Percentiles rank a stretch among this genome's conserved stretches.
phyloP scores from a whole-genome alignment of 352 stramenopile genomes.

The Phytopythium boreale region DNA sequence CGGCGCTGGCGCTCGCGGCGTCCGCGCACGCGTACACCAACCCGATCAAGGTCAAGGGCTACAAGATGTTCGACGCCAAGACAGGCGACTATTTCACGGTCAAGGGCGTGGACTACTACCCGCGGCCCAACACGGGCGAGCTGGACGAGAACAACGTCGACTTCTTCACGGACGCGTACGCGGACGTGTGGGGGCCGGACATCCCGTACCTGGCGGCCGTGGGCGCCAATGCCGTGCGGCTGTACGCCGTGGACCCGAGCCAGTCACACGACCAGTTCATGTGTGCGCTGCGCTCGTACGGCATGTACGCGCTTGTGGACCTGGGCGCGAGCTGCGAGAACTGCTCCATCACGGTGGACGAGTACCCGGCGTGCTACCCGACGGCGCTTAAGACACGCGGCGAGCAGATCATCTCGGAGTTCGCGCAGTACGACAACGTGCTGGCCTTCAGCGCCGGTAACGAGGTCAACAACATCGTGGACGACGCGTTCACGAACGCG shows the following conservation, averaged over 20 bases:
- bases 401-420: conserved; percentile 72
- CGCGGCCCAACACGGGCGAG: conserved; percentile 61
- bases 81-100: conserved; percentile 60
- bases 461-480: conserved; percentile 74
- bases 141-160: conserved; percentile 75
- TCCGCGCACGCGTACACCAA: conserved; percentile 21
- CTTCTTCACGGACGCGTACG: conserved; percentile 80
- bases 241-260: conserved; percentile 84
- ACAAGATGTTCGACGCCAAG: conserved; percentile 69
- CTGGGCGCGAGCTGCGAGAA: conserved; percentile 44
- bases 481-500: conserved; percentile 40
- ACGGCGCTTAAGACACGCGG: conserved; percentile 59
- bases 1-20: conserved; percentile 4
- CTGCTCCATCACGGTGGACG: conserved; percentile 54
- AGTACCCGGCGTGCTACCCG: conserved; percentile 55
- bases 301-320: conserved; percentile 80
- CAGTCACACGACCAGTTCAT: conserved; percentile 87
- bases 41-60: conserved; percentile 42
- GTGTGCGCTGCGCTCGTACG: conserved; percentile 64
- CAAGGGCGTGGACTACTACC: conserved; percentile 75
- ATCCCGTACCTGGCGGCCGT: conserved; percentile 56
- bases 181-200: conserved; percentile 62
- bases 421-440: conserved; percentile 86
- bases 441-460: conserved; percentile 77
- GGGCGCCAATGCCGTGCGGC: conserved; percentile 70